Percentiles rank a stretch among this genome's conserved stretches.
phyloP scores from a whole-genome alignment of 768 basidiomycete species.

The Podaxis mareebaensis region DNA sequence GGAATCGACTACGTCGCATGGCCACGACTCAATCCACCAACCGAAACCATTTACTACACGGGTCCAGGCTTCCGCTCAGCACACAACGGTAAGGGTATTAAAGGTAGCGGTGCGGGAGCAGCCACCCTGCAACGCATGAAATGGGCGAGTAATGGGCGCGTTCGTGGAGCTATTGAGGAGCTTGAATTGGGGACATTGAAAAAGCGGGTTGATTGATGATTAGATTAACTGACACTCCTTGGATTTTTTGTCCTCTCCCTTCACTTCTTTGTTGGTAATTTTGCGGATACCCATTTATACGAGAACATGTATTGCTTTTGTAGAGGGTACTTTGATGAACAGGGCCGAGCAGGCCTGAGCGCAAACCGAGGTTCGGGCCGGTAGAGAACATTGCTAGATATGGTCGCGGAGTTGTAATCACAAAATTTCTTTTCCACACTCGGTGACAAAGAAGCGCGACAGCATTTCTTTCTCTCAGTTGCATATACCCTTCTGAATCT shows the following conservation, averaged over 20 bases:
- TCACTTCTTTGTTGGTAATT: slow-evolving; percentile 3
- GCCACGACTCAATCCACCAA: slow-evolving; percentile 84
- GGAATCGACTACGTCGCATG: slow-evolving; percentile 95
- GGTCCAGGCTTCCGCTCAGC: slow-evolving; percentile 87
- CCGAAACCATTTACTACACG: slow-evolving; percentile 83
- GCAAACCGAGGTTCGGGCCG: not conserved
- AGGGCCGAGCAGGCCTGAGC: not conserved
- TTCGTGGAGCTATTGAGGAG: slow-evolving; percentile 53
- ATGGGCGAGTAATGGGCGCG: slow-evolving; percentile 39
- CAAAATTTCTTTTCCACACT: slow-evolving; percentile 28
- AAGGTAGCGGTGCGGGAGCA: slow-evolving; percentile 34
- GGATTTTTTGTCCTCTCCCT: not conserved
- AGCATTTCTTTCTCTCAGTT: slow-evolving; percentile 19
- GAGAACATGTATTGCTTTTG: not conserved
- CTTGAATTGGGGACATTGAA: slow-evolving; percentile 78
- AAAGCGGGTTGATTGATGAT: slow-evolving; percentile 68
- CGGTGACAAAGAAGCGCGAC: slow-evolving; percentile 13
- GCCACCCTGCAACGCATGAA: slow-evolving; percentile 37
- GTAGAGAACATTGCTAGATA: slow-evolving; percentile 9
- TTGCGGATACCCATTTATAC: not conserved
- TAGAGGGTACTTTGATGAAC: not conserved
- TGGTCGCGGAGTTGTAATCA: slow-evolving; percentile 29
- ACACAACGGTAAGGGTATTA: slow-evolving; percentile 73
- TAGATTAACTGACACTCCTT: slow-evolving; percentile 9
- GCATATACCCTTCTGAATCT: slow-evolving; percentile 19